These are phyloP conservation scores for Porogramme epimiltina DNA, from an alignment of 1,284 basidiomycete genomes.

Conservation along the genomic window DNA sequence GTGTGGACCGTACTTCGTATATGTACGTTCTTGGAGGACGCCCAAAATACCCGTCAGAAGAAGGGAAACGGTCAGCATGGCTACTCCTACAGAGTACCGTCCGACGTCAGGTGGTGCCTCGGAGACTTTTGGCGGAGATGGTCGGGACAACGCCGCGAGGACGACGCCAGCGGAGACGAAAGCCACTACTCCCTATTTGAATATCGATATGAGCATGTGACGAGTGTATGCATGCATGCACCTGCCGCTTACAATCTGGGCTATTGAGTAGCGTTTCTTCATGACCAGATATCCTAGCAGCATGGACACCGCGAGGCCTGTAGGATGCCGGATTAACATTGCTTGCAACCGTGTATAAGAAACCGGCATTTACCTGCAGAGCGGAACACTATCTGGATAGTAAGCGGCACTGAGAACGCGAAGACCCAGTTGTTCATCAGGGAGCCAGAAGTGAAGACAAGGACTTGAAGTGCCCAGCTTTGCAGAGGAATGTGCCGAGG, in stretches of 20 bases:
- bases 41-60: conserved; percentile 78
- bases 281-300: conserved; percentile 60
- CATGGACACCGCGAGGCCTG: conserved; percentile 72
- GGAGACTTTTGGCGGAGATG: conserved; percentile 40
- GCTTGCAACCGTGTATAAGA: conserved; percentile 21
- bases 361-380: conserved; percentile 64
- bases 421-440: conserved; percentile 87
- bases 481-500: conserved; percentile 70
- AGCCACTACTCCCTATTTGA: conserved; percentile 59
- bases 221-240: no score
- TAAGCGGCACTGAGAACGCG: conserved; percentile 77
- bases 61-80: conserved; percentile 71
- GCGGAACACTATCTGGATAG: conserved; percentile 87
- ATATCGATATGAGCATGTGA: no score
- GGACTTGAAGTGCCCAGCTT: conserved; percentile 78
- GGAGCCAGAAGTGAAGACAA: conserved; percentile 70
- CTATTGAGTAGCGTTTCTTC: conserved; percentile 57
- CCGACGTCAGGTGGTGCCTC: conserved; percentile 37
- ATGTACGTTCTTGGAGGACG: conserved; percentile 82
- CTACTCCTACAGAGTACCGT: conserved; percentile 70
- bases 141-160: conserved; percentile 72
- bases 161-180: conserved; percentile 78
- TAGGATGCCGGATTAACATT: background rate
- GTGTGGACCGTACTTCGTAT: conserved; percentile 67
- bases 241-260: conserved; percentile 73